Conservation (phyloP, 2,329 filamentous ascomycete genomes). For the Akanthomyces uredinophilus region DNA sequence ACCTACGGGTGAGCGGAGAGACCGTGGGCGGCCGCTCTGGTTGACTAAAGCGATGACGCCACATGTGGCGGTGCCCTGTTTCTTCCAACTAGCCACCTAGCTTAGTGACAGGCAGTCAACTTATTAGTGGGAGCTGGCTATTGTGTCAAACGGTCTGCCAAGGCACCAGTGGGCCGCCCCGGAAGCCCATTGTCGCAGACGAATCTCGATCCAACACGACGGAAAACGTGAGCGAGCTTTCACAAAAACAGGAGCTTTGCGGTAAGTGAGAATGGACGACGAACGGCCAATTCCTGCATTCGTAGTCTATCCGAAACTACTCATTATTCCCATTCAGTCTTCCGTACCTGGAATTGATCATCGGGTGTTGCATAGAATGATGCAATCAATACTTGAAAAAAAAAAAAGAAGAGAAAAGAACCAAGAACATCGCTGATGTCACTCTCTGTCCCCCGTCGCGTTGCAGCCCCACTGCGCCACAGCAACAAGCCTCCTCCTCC, state of each 20-base stretch:
- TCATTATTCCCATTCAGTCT: background rate
- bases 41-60: background rate
- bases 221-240: background rate
- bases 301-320: background rate
- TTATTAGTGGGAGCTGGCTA: no score
- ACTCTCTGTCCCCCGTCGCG: background rate
- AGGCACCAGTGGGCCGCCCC: background rate
- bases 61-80: slow-evolving; percentile 5
- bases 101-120: no score
- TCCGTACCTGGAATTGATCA: background rate
- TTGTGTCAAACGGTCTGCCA: background rate
- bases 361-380: background rate
- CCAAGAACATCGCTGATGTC: background rate
- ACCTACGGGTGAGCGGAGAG: no score
- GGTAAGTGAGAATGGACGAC: no score
- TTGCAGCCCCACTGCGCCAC: background rate
- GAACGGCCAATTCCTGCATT: background rate
- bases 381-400: no score
- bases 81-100: no score
- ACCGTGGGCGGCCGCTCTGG: no score
- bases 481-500: background rate
- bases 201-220: slow-evolving; percentile 2
- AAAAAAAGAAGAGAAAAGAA: no score
- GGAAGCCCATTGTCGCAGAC: background rate
- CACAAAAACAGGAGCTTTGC: no score